Evolutionary conservation across 1,284 basidiomycete species (phyloP), one percentile per base, ranked within the genome.

Genomic region (Marasmius fiardii): DNA sequence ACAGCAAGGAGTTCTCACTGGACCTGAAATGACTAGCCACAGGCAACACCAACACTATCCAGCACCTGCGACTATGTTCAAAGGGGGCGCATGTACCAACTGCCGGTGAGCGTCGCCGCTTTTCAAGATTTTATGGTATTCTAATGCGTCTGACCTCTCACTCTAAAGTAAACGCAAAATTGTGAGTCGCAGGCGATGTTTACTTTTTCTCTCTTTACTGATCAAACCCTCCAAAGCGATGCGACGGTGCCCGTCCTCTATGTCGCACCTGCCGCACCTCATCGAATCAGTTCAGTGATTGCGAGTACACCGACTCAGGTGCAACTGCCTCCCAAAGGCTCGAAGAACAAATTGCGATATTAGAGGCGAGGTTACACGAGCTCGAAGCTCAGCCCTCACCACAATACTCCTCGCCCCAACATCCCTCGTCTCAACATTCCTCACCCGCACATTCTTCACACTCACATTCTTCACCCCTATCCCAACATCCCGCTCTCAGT

Each of bases 291-390:
- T 63, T 65, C 16, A 61, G 64, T 7, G 69, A 71, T 43, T 71
- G 69, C 57, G 68, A 71, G 55, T 71, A 67, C 51, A 63, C 64
- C 11, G 57, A 63, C 2, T 60, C 60, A 10, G 64, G 64, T 11
- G 58, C 60, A 0, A 61, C 65, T 4, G 58, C 53, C 21, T 63
- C 65, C 8, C 65, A 69, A 48, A 52, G 65, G 21, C 52, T 69
- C 12, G 63, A 68, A 56, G 64, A 64, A 43, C 62, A 61, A 12
- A 65, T 68, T 14, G 60, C 60, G 3, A 59, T 64, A n/a, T 57
- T 69, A 4, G 61, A 69, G 34, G 44, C 37, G 1, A 61, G 64
- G 23, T 63, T 71, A 21, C 61, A 59, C 23, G 60, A 69, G 23
- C 59, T 68, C 1, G 62, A 66, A 43, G 58, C 23, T 31, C 53